Conservation (phyloP, 139 green algal species). For the Tetradesmus obliquus region DNA sequence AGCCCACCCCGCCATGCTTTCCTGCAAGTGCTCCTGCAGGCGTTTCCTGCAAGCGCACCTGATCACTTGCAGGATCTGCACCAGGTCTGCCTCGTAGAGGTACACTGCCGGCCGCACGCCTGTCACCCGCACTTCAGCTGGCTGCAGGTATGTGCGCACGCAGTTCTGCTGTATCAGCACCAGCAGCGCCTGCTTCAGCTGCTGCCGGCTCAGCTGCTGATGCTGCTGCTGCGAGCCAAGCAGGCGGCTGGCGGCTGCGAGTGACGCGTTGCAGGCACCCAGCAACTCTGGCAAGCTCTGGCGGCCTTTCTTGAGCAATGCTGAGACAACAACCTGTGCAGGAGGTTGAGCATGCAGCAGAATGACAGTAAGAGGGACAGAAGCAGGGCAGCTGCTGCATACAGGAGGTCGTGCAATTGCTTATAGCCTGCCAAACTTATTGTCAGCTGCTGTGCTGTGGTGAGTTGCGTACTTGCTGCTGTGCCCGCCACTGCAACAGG, state of each 20-base stretch:
- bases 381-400: background rate
- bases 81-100: slow-evolving; percentile 67
- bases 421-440: background rate
- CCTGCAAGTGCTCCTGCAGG: background rate
- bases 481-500: background rate
- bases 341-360: background rate
- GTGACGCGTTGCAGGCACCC: background rate
- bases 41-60: slow-evolving; percentile 46
- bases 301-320: background rate
- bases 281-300: slow-evolving; percentile 9
- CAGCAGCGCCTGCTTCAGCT: slow-evolving; percentile 65
- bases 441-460: background rate
- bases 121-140: slow-evolving; percentile 54
- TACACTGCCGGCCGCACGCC: slow-evolving; percentile 50
- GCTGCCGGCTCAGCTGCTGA: background rate
- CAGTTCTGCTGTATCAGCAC: slow-evolving; percentile 84
- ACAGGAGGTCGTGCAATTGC: no score
- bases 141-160: slow-evolving; percentile 60
- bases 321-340: background rate
- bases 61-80: slow-evolving; percentile 72
- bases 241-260: background rate
- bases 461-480: background rate
- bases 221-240: background rate
- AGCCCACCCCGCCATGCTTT: background rate
- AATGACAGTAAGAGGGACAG: background rate